Percentiles rank a stretch among this genome's conserved stretches.
phyloP scores from a whole-genome alignment of 345 rosid species.

The Citropsis articulata region DNA sequence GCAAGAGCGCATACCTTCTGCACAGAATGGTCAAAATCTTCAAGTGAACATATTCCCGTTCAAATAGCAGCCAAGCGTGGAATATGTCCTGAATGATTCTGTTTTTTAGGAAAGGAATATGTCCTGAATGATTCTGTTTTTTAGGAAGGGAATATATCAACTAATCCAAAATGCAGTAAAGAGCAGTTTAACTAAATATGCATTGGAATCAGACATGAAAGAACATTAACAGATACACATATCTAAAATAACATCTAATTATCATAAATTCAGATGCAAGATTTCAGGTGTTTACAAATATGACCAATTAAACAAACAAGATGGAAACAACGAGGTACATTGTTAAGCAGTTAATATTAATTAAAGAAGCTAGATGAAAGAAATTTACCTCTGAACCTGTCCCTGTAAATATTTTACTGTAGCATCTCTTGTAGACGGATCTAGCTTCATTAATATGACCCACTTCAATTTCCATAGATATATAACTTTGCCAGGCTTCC shows the following conservation, averaged over 20 bases:
- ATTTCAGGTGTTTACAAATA: not conserved
- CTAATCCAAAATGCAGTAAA: constrained; percentile 38
- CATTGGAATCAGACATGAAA: not conserved
- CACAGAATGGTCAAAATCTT: constrained; percentile 66
- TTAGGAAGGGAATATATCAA: too few species aligned
- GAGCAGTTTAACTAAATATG: constrained; percentile 4
- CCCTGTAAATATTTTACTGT: constrained; percentile 69
- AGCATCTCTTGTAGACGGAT: constrained; percentile 79
- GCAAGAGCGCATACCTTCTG: constrained; percentile 55
- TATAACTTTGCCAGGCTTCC: constrained; percentile 82
- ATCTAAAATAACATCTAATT: not conserved
- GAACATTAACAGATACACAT: not conserved
- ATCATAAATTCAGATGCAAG: not conserved
- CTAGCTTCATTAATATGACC: constrained; percentile 74
- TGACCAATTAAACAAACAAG: not conserved
- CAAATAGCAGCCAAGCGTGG: constrained; percentile 75
- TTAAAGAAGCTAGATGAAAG: not conserved
- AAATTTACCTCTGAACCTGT: constrained; percentile 76
- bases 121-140: too few species aligned
- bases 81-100: constrained; percentile 80
- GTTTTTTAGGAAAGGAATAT: constrained; percentile 63
- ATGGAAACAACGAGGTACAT: not conserved
- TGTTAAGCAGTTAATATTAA: not conserved
- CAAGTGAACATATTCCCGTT: constrained; percentile 76
- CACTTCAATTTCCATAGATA: constrained; percentile 73